Base-by-base conservation (phyloP, 495 filamentous ascomycete genomes). In the Talaromyces trachyspermus region DNA sequence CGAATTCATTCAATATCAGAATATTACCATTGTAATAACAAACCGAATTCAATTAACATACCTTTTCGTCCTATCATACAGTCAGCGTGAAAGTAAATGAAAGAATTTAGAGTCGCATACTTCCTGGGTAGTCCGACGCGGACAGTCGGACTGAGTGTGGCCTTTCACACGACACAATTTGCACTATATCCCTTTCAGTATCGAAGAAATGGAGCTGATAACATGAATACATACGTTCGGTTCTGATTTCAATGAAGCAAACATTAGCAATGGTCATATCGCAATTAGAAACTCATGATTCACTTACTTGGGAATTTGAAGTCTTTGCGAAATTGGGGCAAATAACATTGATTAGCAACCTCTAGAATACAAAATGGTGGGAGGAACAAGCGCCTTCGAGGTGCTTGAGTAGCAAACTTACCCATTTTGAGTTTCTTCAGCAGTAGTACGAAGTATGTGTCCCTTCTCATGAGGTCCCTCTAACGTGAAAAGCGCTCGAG, bases 281-380 rank as follows among this genome's bases (percentile, higher is more conserved):
- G 17, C 14, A n/a, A 18, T 38, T 38, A 11, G 10, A 38, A 18
- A 18, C 12, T 30, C 27, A 30, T 12, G 17, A 38, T 38, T 11
- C 10, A 38, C 35, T 38, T n/a, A 38, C 35, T 38, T 11, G 35
- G 35, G 14, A 38, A 11, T 38, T 38, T 38, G 35, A 38, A 38
- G 9, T 38, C 35, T 38, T 11, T 38, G 5, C 17, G 17, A 18
- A 38, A 38, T 38, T 18, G 17, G 10, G 6, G 35, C 35, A 18
- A 18, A 18, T 38, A 18, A 11, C 14, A 18, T 38, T 38, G 9
- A 38, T 38, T 18, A 38, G 35, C 35, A 18, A 38, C 35, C 9
- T 38, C 35, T n/a, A 30, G 27, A 30, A 30, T 30, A 30, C 12
- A 30, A 30, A 30, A 30, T 30, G 12, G 27, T 30, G 27, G 27